Evolutionary conservation across 495 filamentous ascomycete genomes (phyloP).

Genomic region (Barbatosphaeria neglecta): DNA sequence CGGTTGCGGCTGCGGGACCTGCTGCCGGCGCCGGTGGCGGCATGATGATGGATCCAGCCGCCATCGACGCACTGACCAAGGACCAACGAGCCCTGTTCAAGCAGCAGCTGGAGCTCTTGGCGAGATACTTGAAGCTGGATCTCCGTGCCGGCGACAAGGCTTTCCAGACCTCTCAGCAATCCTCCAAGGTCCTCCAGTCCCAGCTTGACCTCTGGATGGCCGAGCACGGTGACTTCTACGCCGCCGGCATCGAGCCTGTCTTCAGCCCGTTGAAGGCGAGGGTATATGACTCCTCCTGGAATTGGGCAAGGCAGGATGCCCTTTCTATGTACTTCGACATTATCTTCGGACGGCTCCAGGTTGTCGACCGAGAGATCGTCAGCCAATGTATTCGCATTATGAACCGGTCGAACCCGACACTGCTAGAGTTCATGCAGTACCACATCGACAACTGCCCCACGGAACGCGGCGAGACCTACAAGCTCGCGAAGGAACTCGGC

Average conservation of each 20-base stretch:
- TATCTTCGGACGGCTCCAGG: slow-evolving; percentile 88
- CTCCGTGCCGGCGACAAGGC: slow-evolving; percentile 92
- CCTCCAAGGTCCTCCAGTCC: slow-evolving; percentile 72
- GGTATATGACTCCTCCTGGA: slow-evolving; percentile 97
- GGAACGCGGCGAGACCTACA: slow-evolving; percentile 91
- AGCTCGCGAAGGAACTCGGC: slow-evolving; percentile 91
- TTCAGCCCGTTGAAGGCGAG: slow-evolving; percentile 90
- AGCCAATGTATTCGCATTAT: slow-evolving; percentile 97
- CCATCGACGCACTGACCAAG: slow-evolving; percentile 92
- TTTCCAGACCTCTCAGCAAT: slow-evolving; percentile 69
- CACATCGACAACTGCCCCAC: slow-evolving; percentile 99
- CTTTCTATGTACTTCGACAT: slow-evolving; percentile 99
- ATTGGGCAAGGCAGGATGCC: slow-evolving; percentile 96
- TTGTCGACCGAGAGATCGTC: slow-evolving; percentile 94
- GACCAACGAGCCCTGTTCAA: slow-evolving; percentile 92
- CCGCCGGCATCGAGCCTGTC: slow-evolving; percentile 81
- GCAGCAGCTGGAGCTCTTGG: slow-evolving; percentile 89
- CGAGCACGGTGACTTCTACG: slow-evolving; percentile 95
- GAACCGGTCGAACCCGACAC: slow-evolving; percentile 91
- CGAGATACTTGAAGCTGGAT: slow-evolving; percentile 93
- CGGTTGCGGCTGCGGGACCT: slow-evolving; percentile 58
- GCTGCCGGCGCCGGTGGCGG: slow-evolving; percentile 59
- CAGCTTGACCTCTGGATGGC: slow-evolving; percentile 91
- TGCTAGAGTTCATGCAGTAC: slow-evolving; percentile 99
- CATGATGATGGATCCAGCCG: slow-evolving; percentile 99